Evolutionary conservation across 2,329 filamentous ascomycete species (phyloP).

Genomic region (Alternaria sp.): DNA sequence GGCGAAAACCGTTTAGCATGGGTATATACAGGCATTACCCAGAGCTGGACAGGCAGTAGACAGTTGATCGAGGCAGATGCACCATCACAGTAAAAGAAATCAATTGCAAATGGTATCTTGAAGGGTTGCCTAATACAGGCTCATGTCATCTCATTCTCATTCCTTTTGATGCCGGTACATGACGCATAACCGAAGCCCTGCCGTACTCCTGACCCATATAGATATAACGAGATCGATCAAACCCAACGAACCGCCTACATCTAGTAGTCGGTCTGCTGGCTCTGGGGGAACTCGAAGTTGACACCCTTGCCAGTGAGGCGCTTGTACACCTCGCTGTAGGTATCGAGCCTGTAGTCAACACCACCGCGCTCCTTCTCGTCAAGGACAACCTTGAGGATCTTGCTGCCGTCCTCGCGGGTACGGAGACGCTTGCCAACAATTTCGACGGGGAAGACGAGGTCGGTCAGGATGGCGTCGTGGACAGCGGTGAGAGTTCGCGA

Average conservation of each 20-base stretch:
- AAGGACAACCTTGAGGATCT: constrained; percentile 97
- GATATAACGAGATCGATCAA: constrained; percentile 31
- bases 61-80: not conserved
- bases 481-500: constrained; percentile 98
- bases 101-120: constrained; percentile 52
- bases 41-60: constrained; percentile 68
- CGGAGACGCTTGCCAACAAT: constrained; percentile 99
- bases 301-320: constrained; percentile 95
- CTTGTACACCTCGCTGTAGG: constrained; percentile 99
- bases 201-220: constrained; percentile 49
- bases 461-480: constrained; percentile 96
- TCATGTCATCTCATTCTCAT: constrained; percentile 51
- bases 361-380: constrained; percentile 99
- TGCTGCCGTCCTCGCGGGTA: constrained; percentile 98
- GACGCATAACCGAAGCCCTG: constrained; percentile 50
- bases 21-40: constrained; percentile 78
- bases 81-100: constrained; percentile 43
- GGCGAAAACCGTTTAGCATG: constrained; percentile 67
- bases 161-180: constrained; percentile 53
- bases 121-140: constrained; percentile 39
- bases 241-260: constrained; percentile 43
- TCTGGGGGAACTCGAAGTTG: constrained; percentile 98
- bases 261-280: constrained; percentile 81
- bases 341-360: constrained; percentile 99
- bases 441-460: constrained; percentile 99